A percentile compares a stretch with the other conserved stretches of the same genome.
Evolutionary conservation across 1,284 basidiomycete genomes (phyloP).

Genomic region (Ustilago trichophora): DNA sequence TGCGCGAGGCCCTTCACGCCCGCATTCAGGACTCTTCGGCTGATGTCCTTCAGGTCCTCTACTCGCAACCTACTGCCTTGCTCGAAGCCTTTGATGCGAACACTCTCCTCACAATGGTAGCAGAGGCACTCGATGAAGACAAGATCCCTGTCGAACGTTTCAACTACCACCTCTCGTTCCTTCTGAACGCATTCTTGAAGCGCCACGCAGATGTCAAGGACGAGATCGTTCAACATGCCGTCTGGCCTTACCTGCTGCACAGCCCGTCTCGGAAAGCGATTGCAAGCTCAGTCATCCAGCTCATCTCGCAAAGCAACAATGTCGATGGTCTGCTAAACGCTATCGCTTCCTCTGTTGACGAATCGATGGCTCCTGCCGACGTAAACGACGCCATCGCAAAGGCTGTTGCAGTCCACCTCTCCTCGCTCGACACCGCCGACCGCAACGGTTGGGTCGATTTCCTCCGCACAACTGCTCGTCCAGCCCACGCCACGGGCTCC

Average conservation of each 20-base stretch:
- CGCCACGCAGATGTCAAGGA: slow-evolving; percentile 8
- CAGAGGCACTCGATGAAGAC: slow-evolving; percentile 23
- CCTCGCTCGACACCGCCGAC: not conserved
- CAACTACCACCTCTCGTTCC: slow-evolving; percentile 37
- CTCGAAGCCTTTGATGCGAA: slow-evolving; percentile 38
- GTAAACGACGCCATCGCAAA: slow-evolving; percentile 21
- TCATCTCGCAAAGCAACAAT: slow-evolving; percentile 10
- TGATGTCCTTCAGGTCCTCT: slow-evolving; percentile 48
- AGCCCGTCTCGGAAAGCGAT: slow-evolving; percentile 5
- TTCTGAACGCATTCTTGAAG: slow-evolving; percentile 19
- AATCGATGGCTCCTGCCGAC: slow-evolving; percentile 4
- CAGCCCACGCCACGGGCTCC: not conserved
- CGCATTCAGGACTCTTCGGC: slow-evolving; percentile 43
- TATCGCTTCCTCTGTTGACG: slow-evolving; percentile 7
- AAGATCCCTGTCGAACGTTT: slow-evolving; percentile 21
- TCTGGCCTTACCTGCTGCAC: slow-evolving; percentile 39
- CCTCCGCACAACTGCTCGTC: slow-evolving; percentile 8
- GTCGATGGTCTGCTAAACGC: slow-evolving; percentile 4
- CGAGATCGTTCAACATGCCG: slow-evolving; percentile 21
- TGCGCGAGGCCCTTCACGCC: slow-evolving; percentile 51
- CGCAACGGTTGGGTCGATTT: slow-evolving; percentile 25
- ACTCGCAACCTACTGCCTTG: slow-evolving; percentile 26
- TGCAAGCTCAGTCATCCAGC: slow-evolving; percentile 8
- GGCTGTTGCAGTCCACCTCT: slow-evolving; percentile 8
- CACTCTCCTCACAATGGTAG: slow-evolving; percentile 33